Evolutionary conservation across 1,139 yeast species (phyloP).

Genomic region (Cylindricascospora bacillispora): DNA sequence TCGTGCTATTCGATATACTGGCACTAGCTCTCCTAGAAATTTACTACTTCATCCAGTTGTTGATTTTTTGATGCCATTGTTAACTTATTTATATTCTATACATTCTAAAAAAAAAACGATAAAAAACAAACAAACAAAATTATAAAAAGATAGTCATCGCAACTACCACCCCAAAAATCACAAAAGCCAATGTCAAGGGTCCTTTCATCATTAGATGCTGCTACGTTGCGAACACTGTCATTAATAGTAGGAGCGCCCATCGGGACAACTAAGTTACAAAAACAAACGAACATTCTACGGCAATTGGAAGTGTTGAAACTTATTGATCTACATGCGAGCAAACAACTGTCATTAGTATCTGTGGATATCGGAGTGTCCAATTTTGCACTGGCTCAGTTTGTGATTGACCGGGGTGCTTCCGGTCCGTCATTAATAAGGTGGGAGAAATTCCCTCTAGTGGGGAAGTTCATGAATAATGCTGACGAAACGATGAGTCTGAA

Average conservation of each 20-base stretch:
- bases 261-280: neutral
- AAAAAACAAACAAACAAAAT: too few relatives aligned
- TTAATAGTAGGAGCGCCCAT: constrained; percentile 1
- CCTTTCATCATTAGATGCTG: too few relatives aligned
- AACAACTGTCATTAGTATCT: constrained; percentile 8
- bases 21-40: too few relatives aligned
- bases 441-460: constrained; percentile 32
- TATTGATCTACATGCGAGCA: neutral
- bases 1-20: too few relatives aligned
- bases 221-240: constrained; percentile 1
- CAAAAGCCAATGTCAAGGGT: too few relatives aligned
- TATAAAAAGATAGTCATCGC: too few relatives aligned
- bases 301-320: neutral
- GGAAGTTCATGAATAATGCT: constrained; percentile 18
- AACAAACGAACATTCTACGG: neutral
- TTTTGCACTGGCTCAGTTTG: constrained; percentile 27
- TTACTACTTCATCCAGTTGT: too few relatives aligned
- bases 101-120: too few relatives aligned
- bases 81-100: too few relatives aligned
- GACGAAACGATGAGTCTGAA: constrained; percentile 5
- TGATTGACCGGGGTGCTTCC: constrained; percentile 11
- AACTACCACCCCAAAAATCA: too few relatives aligned
- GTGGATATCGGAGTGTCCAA: constrained; percentile 36
- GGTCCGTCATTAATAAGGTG: constrained; percentile 30
- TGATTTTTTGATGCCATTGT: too few relatives aligned